Conservation (phyloP, 768 basidiomycete species). For the Artomyces pyxidatus region DNA sequence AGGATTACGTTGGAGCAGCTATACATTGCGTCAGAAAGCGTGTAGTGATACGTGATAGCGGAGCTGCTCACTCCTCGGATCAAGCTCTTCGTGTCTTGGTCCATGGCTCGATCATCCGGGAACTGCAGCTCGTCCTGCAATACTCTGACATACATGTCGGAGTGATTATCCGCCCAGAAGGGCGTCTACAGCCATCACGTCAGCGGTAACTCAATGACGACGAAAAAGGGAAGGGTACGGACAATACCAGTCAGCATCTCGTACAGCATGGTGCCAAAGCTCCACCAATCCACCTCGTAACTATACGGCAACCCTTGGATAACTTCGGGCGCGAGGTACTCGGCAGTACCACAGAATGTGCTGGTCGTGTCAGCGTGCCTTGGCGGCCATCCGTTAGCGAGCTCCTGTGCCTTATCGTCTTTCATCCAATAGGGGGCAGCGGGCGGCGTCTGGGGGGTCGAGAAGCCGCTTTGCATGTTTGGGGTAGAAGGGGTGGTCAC, state of each 20-base stretch:
- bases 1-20: slow-evolving; percentile 93
- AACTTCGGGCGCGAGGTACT: slow-evolving; percentile 95
- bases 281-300: slow-evolving; percentile 98
- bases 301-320: slow-evolving; percentile 86
- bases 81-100: slow-evolving; percentile 90
- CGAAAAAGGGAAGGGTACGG: slow-evolving; percentile 29
- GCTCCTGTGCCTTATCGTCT: slow-evolving; percentile 45
- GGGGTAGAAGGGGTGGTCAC: slow-evolving; percentile 53
- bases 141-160: slow-evolving; percentile 92
- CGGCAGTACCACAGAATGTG: slow-evolving; percentile 94
- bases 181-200: slow-evolving; percentile 53
- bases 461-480: slow-evolving; percentile 40
- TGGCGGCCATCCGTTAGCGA: slow-evolving; percentile 49
- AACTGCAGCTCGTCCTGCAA: slow-evolving; percentile 85
- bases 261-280: slow-evolving; percentile 93
- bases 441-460: slow-evolving; percentile 38
- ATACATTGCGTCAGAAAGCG: neutral
- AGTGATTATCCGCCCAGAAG: slow-evolving; percentile 88
- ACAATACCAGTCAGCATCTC: slow-evolving; percentile 97
- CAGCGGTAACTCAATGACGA: slow-evolving; percentile 5
- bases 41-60: neutral
- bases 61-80: slow-evolving; percentile 74
- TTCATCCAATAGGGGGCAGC: slow-evolving; percentile 77
- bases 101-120: slow-evolving; percentile 87
- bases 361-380: slow-evolving; percentile 57